Conservation (phyloP, 805 yeast genomes). For the Blastobotrys terrestris region DNA sequence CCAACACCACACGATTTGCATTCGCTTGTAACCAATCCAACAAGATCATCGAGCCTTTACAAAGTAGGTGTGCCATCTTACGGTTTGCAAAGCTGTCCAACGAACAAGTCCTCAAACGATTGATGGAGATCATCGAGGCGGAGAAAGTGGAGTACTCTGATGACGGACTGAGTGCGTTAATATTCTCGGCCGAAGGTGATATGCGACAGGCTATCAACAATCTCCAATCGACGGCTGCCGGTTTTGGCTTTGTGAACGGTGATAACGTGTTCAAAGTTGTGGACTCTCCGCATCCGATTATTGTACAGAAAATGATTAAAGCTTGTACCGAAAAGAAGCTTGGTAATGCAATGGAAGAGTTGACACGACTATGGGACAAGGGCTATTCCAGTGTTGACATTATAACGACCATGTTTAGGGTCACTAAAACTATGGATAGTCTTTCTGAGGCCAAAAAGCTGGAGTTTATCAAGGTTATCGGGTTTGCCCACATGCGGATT, state of each 20-base stretch:
- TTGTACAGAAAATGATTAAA: conserved; percentile 62
- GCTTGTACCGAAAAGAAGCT: conserved; percentile 41
- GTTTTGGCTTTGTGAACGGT: conserved; percentile 85
- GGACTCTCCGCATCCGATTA: conserved; percentile 92
- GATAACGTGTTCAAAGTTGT: conserved; percentile 92
- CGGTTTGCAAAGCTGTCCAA: conserved; percentile 77
- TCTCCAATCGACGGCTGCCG: conserved; percentile 88
- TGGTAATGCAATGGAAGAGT: conserved; percentile 58
- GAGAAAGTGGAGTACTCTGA: conserved; percentile 76
- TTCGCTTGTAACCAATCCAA: conserved; percentile 94
- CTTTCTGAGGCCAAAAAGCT: conserved; percentile 60
- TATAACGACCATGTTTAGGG: conserved; percentile 83
- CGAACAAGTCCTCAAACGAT: conserved; percentile 73
- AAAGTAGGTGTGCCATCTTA: conserved; percentile 91
- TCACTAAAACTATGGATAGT: conserved; percentile 61
- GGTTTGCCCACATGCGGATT: conserved; percentile 85
- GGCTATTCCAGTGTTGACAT: conserved; percentile 94
- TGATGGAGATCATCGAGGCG: conserved; percentile 59
- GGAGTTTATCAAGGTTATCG: conserved; percentile 78
- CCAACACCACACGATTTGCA: conserved; percentile 96
- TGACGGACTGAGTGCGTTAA: conserved; percentile 87
- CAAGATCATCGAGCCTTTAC: conserved; percentile 94
- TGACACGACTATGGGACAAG: conserved; percentile 72
- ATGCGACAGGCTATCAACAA: conserved; percentile 98
- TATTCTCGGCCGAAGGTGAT: conserved; percentile 96